Percentiles rank a stretch among this genome's conserved stretches.
phyloP scores from a whole-genome alignment of 148 eudicot genomes.

The Silene conica region DNA sequence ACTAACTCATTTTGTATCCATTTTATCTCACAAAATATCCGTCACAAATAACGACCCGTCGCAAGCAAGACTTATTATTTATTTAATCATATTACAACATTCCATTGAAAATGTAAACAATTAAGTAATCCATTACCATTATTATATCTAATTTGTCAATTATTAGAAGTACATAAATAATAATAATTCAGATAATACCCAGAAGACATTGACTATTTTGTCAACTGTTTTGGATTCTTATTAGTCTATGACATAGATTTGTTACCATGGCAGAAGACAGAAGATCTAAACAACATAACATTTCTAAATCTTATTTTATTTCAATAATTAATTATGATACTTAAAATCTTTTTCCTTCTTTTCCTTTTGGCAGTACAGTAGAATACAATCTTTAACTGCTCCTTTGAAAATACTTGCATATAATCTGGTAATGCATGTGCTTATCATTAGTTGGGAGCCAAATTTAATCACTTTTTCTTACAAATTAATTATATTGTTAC shows the following conservation, averaged over 20 bases:
- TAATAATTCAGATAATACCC: not conserved
- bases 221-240: not conserved
- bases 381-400: conserved; percentile 8
- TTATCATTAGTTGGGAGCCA: not conserved
- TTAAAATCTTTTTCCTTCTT: not conserved
- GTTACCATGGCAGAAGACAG: conserved; percentile 9
- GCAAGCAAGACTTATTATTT: too few relatives aligned
- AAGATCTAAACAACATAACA: not conserved
- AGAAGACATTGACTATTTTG: not conserved
- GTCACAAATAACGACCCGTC: too few relatives aligned
- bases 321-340: not conserved
- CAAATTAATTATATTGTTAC: not conserved
- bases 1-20: too few relatives aligned
- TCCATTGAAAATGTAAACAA: too few relatives aligned
- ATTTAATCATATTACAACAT: too few relatives aligned
- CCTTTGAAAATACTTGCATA: conserved; percentile 11
- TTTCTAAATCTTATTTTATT: not conserved
- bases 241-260: conserved; percentile 6
- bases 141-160: too few relatives aligned
- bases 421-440: conserved; percentile 13
- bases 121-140: too few relatives aligned
- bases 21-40: too few relatives aligned
- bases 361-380: conserved; percentile 4
- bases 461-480: not conserved
- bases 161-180: too few relatives aligned